Evolutionary conservation across 2,329 filamentous ascomycete genomes (phyloP), one percentile per base, ranked within the genome.

Genomic region (Diaporthe caulivora): DNA sequence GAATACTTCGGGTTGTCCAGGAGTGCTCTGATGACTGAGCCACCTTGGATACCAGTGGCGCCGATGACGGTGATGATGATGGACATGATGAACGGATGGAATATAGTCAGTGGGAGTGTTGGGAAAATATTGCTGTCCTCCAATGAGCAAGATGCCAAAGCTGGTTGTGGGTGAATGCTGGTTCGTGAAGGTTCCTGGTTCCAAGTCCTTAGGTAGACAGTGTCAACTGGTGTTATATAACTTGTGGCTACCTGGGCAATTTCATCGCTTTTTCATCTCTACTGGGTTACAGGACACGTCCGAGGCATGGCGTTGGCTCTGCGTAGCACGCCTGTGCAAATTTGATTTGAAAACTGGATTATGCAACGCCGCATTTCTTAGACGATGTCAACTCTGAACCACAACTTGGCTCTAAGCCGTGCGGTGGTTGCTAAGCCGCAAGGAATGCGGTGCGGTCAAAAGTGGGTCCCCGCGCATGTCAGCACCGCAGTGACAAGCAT

Each of bases 41-140:
- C 80, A 65, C 81, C 81, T 76, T 83, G 81, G 17, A 75, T 76
- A 65, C 79, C 81, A 51, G 80, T 82, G 54, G 78, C 80, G 15
- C 80, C 80, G 55, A 82, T 80, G 3, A 82, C 77, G n/a, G 79
- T 78, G 58, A 82, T 54, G 64, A 80, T 62, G 72, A 81, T 74
- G 15, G 53, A 37, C 68, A 71, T 71, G 40, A 7, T 51, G 29
- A 24, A 9, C 34, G 9, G 42, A 42, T 31, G 18, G 18, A 13
- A 29, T 17, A 21, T 44, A 24, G 9, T 62, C 4, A 24, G 42
- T 62, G 7, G n/a, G 24, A 9, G 11, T 5, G 15, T 17, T 8
- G 13, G 37, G 37, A 40, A n/a, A 31, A 8, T 49, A 18, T 44
- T 3, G n/a, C 11, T 15, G 24, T 62, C 24, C 18, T 6, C 1